Percentiles rank a stretch among this genome's conserved stretches.
These are phyloP conservation scores for Mucor plumbeus DNA, from an alignment of 371 early-diverging fungal species.

Conservation along the genomic window DNA sequence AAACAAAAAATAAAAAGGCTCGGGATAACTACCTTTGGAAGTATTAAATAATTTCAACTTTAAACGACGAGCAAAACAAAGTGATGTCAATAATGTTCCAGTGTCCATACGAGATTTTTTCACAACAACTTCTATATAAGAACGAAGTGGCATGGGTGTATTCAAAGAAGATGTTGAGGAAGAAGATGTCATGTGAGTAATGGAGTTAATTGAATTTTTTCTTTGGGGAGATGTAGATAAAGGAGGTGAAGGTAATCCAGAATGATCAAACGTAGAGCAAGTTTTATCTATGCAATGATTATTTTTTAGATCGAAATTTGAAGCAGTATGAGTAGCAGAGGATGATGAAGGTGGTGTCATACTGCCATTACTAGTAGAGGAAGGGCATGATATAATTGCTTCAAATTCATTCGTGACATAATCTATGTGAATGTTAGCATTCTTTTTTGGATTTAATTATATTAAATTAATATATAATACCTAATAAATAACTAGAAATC, in stretches of 20 bases:
- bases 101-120: slow-evolving; percentile 57
- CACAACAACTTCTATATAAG: slow-evolving; percentile 56
- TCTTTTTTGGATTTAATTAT: not conserved
- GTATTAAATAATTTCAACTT: slow-evolving; percentile 50
- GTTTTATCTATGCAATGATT: not conserved
- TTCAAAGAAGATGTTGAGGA: slow-evolving; percentile 10
- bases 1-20: too few relatives aligned
- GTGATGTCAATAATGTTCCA: slow-evolving; percentile 62
- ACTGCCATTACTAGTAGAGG: too few relatives aligned
- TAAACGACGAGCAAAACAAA: slow-evolving; percentile 61
- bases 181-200: not conserved
- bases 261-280: slow-evolving; percentile 1
- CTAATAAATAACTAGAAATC: slow-evolving; percentile 21
- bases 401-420: slow-evolving; percentile 26
- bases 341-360: not conserved
- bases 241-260: slow-evolving; percentile 27
- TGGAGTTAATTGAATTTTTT: not conserved
- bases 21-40: slow-evolving; percentile 49
- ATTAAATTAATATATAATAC: not conserved
- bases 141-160: slow-evolving; percentile 33
- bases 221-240: slow-evolving; percentile 23
- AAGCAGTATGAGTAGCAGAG: not conserved
- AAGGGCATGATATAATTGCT: slow-evolving; percentile 18
- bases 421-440: slow-evolving; percentile 6
- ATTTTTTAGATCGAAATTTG: slow-evolving; percentile 1